These are phyloP conservation scores for Kingdonia uniflora DNA, from an alignment of 164 flowering plant genomes.

Conservation along the genomic window DNA sequence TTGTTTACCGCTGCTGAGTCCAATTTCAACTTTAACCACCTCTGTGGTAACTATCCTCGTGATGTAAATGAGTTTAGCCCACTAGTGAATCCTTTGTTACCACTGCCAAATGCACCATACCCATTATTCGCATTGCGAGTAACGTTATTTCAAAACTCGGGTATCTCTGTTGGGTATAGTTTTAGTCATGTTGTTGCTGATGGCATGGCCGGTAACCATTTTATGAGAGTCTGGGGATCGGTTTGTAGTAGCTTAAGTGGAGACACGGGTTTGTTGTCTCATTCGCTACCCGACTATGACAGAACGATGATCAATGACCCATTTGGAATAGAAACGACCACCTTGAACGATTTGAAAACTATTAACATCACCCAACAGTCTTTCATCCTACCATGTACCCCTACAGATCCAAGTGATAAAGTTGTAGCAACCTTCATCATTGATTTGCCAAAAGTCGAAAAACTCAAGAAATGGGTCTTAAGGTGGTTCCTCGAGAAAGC, in stretches of 20 bases:
- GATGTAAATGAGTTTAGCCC: background rate
- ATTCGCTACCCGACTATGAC: slow-evolving; percentile 1
- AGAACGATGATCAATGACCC: background rate
- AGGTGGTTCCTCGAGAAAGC: background rate
- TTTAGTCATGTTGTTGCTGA: slow-evolving; percentile 6
- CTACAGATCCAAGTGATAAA: background rate
- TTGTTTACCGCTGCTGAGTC: slow-evolving; percentile 13
- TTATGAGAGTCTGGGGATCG: slow-evolving; percentile 9
- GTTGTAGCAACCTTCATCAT: no score
- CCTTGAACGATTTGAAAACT: background rate
- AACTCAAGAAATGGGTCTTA: slow-evolving; percentile 1
- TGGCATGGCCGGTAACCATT: slow-evolving; percentile 5
- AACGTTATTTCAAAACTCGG: slow-evolving; percentile 12
- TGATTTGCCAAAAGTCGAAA: slow-evolving; percentile 3
- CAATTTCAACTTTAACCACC: slow-evolving; percentile 2
- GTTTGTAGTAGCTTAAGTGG: slow-evolving; percentile 2
- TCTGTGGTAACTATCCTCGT: background rate
- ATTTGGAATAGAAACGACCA: background rate
- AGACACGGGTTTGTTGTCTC: background rate
- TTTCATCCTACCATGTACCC: background rate
- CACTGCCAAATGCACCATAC: background rate
- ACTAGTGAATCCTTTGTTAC: slow-evolving; percentile 5
- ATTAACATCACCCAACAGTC: background rate
- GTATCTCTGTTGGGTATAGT: slow-evolving; percentile 10
- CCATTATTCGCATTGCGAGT: slow-evolving; percentile 11